phyloP scores from a whole-genome alignment of 192 early-diverging fungal species.

The Podila epigama region DNA sequence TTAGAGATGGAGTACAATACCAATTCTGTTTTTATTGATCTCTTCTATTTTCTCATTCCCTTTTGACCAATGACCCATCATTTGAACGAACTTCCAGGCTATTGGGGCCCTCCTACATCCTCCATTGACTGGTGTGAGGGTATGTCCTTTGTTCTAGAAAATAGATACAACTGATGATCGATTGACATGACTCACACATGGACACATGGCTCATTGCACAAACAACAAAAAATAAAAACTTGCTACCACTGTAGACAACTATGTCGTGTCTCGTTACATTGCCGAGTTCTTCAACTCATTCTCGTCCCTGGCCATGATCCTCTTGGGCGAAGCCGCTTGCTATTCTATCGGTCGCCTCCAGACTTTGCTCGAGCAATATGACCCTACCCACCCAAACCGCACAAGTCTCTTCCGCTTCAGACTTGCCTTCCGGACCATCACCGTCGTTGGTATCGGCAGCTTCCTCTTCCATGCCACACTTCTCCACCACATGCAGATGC shows the following conservation, averaged over 20 bases:
- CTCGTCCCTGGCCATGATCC: conserved; percentile 72
- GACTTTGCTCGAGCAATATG: conserved; percentile 21
- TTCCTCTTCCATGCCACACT: conserved; percentile 83
- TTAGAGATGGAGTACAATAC: no score
- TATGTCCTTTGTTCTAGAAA: neutral
- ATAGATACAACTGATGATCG: neutral
- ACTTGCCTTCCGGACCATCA: conserved; percentile 64
- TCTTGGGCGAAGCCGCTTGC: conserved; percentile 62
- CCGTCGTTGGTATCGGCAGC: conserved; percentile 79
- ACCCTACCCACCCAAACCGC: neutral
- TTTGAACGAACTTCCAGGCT: conserved; percentile 6
- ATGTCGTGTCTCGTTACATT: conserved; percentile 55
- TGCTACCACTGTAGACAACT: conserved; percentile 47
- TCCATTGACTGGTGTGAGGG: conserved; percentile 60
- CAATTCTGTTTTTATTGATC: no score
- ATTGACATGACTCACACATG: neutral
- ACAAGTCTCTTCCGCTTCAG: conserved; percentile 54
- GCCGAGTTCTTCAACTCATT: conserved; percentile 73
- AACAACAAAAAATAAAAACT: neutral
- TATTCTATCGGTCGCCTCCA: conserved; percentile 26
- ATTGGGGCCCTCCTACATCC: conserved; percentile 64
- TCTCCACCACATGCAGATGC: conserved; percentile 71
- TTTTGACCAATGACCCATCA: no score
- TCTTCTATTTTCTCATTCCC: no score
- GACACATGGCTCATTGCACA: neutral